Percentiles rank a stretch among this genome's conserved stretches.
Evolutionary conservation across 176 grass and related monocot genomes (phyloP).

Genomic region (Otatea glauca): DNA sequence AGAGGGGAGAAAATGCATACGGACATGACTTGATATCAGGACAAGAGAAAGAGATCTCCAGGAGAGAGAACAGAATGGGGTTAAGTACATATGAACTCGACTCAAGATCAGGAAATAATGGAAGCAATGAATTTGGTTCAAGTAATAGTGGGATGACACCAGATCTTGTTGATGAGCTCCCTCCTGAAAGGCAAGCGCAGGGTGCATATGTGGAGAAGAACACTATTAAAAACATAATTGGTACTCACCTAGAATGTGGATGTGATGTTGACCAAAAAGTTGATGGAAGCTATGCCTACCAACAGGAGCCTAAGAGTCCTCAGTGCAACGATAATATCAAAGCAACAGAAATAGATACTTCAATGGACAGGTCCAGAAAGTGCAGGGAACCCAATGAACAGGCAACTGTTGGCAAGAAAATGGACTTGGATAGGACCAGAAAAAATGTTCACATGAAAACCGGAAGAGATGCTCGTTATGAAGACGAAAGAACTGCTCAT

Average conservation of each 20-base stretch:
- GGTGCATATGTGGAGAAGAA: constrained; percentile 12
- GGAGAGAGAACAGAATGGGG: not conserved
- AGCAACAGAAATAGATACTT: constrained; percentile 17
- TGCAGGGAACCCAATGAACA: not conserved
- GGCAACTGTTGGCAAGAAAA: not conserved
- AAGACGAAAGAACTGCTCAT: constrained; percentile 6
- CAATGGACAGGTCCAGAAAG: constrained; percentile 35
- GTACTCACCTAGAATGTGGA: not conserved
- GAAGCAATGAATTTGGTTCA: constrained; percentile 14
- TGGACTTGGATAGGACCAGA: constrained; percentile 8
- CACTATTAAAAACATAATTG: constrained; percentile 2
- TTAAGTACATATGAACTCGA: not conserved
- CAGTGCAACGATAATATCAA: not conserved
- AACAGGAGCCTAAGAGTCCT: constrained; percentile 6
- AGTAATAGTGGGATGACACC: not conserved
- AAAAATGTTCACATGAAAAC: not conserved
- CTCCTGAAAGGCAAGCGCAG: constrained; percentile 18
- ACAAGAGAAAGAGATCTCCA: not conserved
- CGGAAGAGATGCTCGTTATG: not conserved
- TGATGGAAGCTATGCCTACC: constrained; percentile 25
- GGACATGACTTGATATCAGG: constrained; percentile 5
- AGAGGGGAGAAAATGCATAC: constrained; percentile 11
- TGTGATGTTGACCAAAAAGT: not conserved
- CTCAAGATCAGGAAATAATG: constrained; percentile 6
- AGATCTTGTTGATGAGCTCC: not conserved